These are phyloP conservation scores for Chaetomium cochliodes DNA, from an alignment of 495 filamentous ascomycete species.

Conservation along the genomic window DNA sequence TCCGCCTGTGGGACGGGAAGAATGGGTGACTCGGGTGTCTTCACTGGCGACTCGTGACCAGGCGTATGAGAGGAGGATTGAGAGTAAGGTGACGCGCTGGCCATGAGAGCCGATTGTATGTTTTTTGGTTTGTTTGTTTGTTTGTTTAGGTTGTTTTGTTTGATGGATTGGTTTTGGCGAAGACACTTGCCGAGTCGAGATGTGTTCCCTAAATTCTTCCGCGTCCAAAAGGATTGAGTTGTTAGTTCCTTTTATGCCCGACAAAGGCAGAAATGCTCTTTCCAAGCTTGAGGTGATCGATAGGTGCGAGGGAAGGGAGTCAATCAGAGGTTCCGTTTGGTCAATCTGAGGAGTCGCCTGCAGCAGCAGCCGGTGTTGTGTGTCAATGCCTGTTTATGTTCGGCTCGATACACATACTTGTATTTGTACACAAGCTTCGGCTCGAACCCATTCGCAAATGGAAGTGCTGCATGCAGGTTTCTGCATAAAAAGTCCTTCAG, in stretches of 20 bases:
- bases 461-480: slow-evolving; percentile 1
- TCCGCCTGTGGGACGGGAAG: slow-evolving; percentile 24
- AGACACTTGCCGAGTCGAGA: slow-evolving; percentile 1
- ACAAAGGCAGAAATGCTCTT: slow-evolving; percentile 5
- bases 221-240: too few species aligned
- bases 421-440: neutral
- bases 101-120: slow-evolving; percentile 21
- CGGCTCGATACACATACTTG: neutral
- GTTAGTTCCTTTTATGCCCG: neutral
- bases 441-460: slow-evolving; percentile 14
- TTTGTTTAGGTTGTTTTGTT: neutral
- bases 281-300: neutral
- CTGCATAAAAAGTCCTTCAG: neutral
- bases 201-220: neutral
- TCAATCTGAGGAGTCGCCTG: slow-evolving; percentile 2
- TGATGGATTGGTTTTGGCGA: neutral
- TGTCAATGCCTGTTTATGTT: slow-evolving; percentile 11
- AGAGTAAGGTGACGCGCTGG: slow-evolving; percentile 25
- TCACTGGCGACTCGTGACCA: slow-evolving; percentile 16
- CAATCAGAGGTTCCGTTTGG: neutral
- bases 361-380: neutral
- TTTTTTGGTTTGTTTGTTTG: neutral
- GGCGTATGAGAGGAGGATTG: slow-evolving; percentile 19
- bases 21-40: slow-evolving; percentile 28
- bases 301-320: neutral